A percentile compares a stretch with the other conserved stretches of the same genome.
These are phyloP conservation scores for Puccinia sorghi DNA, from an alignment of 1,284 basidiomycete genomes.

Conservation along the genomic window DNA sequence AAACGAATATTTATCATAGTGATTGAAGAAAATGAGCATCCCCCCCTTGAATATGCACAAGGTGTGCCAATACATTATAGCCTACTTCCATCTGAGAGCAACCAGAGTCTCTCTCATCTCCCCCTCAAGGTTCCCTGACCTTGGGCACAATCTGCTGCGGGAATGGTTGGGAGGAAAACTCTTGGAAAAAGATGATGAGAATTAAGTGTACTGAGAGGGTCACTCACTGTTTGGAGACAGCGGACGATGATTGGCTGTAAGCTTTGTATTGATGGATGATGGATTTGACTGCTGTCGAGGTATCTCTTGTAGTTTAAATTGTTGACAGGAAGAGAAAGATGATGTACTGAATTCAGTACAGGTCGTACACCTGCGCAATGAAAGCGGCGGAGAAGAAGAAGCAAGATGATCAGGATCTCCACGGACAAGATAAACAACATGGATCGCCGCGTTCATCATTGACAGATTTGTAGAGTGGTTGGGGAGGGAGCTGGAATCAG, in stretches of 20 bases:
- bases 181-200: background rate
- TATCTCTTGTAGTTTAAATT: constrained; percentile 29
- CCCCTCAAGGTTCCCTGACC: too few species aligned
- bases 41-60: background rate
- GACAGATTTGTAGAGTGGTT: background rate
- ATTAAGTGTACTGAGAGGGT: background rate
- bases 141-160: too few species aligned
- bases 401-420: constrained; percentile 38
- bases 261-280: constrained; percentile 36
- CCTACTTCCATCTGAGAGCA: too few species aligned
- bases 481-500: constrained; percentile 12
- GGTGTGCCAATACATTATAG: background rate
- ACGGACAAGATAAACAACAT: constrained; percentile 32
- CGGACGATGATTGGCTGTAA: constrained; percentile 26
- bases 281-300: constrained; percentile 26
- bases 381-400: constrained; percentile 36
- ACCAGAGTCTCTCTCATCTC: background rate
- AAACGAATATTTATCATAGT: background rate
- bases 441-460: constrained; percentile 13
- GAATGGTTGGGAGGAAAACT: background rate
- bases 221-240: constrained; percentile 26
- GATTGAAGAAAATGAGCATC: too few species aligned
- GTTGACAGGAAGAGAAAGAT: constrained; percentile 29
- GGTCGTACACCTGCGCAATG: constrained; percentile 12
- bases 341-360: constrained; percentile 25